These are phyloP conservation scores for Alternaria conjuncta DNA, from an alignment of 2,329 filamentous ascomycete genomes.

Conservation along the genomic window DNA sequence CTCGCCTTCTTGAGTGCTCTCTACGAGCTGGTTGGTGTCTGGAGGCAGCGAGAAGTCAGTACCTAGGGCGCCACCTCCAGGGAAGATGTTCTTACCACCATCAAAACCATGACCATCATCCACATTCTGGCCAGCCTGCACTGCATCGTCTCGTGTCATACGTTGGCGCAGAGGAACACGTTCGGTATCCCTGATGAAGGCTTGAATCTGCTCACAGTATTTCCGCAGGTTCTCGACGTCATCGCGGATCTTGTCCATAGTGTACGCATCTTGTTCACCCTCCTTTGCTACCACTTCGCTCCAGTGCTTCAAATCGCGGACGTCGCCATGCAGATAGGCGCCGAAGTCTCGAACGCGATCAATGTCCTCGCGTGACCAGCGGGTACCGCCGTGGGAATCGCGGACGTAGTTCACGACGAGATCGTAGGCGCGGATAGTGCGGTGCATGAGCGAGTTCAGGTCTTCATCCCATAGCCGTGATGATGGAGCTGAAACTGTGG, in stretches of 20 bases:
- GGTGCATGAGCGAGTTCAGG: conserved; percentile 18
- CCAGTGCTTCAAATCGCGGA: conserved; percentile 11
- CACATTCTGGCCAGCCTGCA: neutral
- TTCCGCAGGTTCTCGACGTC: neutral
- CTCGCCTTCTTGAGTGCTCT: neutral
- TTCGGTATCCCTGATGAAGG: neutral
- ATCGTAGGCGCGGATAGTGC: conserved; percentile 26
- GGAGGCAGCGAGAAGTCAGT: neutral
- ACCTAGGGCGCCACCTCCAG: neutral
- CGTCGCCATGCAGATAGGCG: conserved; percentile 13
- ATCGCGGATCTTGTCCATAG: neutral
- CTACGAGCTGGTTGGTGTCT: neutral
- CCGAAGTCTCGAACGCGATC: conserved; percentile 14
- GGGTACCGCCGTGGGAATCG: conserved; percentile 20
- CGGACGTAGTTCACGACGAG: conserved; percentile 24
- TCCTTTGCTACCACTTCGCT: neutral
- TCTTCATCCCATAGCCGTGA: conserved; percentile 13
- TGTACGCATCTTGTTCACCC: neutral
- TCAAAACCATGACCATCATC: neutral
- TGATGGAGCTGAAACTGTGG: neutral
- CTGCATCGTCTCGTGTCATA: neutral
- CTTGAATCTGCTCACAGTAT: neutral
- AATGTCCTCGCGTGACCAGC: conserved; percentile 23
- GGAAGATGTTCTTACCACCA: neutral
- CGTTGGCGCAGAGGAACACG: neutral